These are phyloP conservation scores for Talaromyces wortmannii DNA, from an alignment of 495 filamentous ascomycete genomes.

Conservation along the genomic window DNA sequence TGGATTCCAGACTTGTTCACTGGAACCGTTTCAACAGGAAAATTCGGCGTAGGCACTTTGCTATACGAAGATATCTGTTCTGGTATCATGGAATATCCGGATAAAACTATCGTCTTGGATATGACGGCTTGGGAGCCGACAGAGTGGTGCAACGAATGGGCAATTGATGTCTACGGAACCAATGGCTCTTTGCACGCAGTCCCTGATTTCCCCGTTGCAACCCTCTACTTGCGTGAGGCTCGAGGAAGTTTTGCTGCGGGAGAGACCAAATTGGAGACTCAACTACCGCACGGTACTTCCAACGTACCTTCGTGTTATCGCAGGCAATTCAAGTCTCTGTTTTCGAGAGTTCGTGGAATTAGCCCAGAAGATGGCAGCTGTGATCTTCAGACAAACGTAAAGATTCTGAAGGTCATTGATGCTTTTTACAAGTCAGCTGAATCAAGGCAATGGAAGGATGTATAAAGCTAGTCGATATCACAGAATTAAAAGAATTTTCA, in stretches of 20 bases:
- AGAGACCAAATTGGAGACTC: constrained; percentile 8
- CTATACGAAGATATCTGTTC: constrained; percentile 10
- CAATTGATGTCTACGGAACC: constrained; percentile 11
- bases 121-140: constrained; percentile 11
- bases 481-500: too few relatives aligned
- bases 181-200: constrained; percentile 10
- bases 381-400: constrained; percentile 6
- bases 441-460: constrained; percentile 7
- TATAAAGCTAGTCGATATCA: not conserved
- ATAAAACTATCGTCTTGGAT: constrained; percentile 6
- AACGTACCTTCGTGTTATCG: constrained; percentile 10
- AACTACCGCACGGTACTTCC: constrained; percentile 8
- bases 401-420: constrained; percentile 9
- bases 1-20: constrained; percentile 3
- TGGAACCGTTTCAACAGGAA: not conserved
- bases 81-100: constrained; percentile 9
- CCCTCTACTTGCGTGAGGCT: constrained; percentile 4
- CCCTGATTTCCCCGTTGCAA: constrained; percentile 9
- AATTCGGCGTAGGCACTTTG: constrained; percentile 7
- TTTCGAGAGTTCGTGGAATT: constrained; percentile 3
- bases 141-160: constrained; percentile 13
- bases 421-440: constrained; percentile 12
- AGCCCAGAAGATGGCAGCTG: constrained; percentile 3
- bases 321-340: constrained; percentile 7
- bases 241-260: constrained; percentile 8